These are phyloP conservation scores for Allomyces arbusculus DNA, from an alignment of 192 early-diverging fungal genomes.

Conservation along the genomic window DNA sequence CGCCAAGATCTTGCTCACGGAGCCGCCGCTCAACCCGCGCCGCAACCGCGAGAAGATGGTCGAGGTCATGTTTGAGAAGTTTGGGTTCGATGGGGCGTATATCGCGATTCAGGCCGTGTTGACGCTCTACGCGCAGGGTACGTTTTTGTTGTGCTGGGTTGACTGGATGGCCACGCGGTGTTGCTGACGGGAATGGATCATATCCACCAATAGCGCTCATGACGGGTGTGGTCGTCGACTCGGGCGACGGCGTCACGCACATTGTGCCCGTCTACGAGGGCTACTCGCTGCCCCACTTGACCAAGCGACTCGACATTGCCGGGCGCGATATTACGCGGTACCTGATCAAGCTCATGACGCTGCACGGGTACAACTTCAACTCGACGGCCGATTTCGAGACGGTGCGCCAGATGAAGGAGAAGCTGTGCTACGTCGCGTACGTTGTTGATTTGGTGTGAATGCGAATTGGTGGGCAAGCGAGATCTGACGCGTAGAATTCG, in stretches of 20 bases:
- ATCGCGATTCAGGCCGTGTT: constrained; percentile 94
- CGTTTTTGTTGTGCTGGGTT: background rate
- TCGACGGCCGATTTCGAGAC: constrained; percentile 96
- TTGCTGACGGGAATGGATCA: background rate
- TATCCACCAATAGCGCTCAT: constrained; percentile 59
- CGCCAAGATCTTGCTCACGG: constrained; percentile 85
- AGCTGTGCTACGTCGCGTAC: constrained; percentile 90
- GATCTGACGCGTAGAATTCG: constrained; percentile 1
- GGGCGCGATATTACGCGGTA: constrained; percentile 90
- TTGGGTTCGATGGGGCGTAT: constrained; percentile 80
- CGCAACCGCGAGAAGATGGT: constrained; percentile 82
- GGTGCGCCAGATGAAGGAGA: constrained; percentile 92
- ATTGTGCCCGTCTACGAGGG: constrained; percentile 98
- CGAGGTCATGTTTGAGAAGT: constrained; percentile 90
- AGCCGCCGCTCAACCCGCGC: constrained; percentile 89
- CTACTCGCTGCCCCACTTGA: constrained; percentile 72
- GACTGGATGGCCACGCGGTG: too few relatives aligned
- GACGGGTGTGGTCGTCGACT: constrained; percentile 95
- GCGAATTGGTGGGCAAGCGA: background rate
- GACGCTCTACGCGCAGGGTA: constrained; percentile 95
- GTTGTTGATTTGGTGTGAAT: background rate
- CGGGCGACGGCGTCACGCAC: constrained; percentile 96
- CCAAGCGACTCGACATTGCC: constrained; percentile 80
- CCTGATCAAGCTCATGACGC: constrained; percentile 84
- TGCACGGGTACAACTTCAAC: constrained; percentile 91